Evolutionary conservation across 176 grass and related monocot genomes (phyloP).

Genomic region (Melocanna baccifera): DNA sequence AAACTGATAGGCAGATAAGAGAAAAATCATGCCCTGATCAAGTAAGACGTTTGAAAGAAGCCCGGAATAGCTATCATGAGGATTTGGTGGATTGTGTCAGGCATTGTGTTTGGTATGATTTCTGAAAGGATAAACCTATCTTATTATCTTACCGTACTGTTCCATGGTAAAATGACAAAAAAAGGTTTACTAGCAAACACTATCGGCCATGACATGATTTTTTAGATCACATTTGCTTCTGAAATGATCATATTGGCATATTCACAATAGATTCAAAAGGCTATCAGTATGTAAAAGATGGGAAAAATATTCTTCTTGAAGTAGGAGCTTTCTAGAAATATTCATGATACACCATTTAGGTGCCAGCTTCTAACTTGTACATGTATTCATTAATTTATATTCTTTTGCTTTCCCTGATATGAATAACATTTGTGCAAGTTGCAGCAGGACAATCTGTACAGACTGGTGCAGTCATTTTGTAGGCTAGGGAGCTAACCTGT

Average conservation of each 20-base stretch:
- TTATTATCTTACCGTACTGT: neutral
- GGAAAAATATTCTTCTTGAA: neutral
- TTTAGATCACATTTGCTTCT: neutral
- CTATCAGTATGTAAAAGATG: neutral
- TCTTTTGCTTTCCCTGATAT: neutral
- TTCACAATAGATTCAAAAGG: neutral
- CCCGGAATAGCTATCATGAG: slow-evolving; percentile 71
- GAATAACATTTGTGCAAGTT: neutral
- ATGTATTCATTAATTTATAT: slow-evolving; percentile 4
- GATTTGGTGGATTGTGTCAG: slow-evolving; percentile 82
- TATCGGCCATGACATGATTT: neutral
- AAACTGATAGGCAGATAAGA: slow-evolving; percentile 81
- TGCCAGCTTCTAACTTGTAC: neutral
- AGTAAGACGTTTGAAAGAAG: slow-evolving; percentile 83
- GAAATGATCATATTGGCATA: neutral
- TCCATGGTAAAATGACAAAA: neutral
- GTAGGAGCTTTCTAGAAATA: neutral
- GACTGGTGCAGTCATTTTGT: neutral
- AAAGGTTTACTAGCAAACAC: neutral
- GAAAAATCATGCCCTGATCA: slow-evolving; percentile 75
- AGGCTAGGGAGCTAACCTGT: neutral
- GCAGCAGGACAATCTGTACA: neutral
- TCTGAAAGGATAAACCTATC: neutral
- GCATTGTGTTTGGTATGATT: slow-evolving; percentile 76
- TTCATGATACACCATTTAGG: neutral